These are phyloP conservation scores for Hura crepitans DNA, from an alignment of 441 rosid genomes.

Conservation along the genomic window DNA sequence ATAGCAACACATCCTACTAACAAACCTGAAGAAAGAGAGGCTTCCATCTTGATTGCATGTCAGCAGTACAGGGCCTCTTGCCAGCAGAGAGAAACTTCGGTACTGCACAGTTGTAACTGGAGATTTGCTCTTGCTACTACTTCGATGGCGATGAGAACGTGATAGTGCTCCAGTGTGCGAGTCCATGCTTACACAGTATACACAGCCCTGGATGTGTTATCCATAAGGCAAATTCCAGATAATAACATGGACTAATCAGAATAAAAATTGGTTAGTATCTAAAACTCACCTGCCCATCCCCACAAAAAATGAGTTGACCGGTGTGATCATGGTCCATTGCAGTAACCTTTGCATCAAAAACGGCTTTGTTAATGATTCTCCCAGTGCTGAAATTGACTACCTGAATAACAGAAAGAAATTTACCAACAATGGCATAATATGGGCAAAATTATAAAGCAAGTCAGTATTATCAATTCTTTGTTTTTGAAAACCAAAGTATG, in stretches of 20 bases:
- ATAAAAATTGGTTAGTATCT: background rate
- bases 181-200: constrained; percentile 77
- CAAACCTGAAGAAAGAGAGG: constrained; percentile 86
- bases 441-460: background rate
- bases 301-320: constrained; percentile 89
- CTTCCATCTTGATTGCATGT: constrained; percentile 87
- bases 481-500: background rate
- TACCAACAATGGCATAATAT: constrained; percentile 16
- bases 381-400: constrained; percentile 97
- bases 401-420: constrained; percentile 40
- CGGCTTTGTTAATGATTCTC: constrained; percentile 55
- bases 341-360: constrained; percentile 59
- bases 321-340: constrained; percentile 98
- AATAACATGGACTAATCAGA: background rate
- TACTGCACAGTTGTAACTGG: constrained; percentile 84
- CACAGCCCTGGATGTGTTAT: constrained; percentile 55
- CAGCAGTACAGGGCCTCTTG: constrained; percentile 85
- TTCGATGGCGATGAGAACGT: constrained; percentile 71
- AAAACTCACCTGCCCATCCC: constrained; percentile 69
- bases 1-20: constrained; percentile 5
- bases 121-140: constrained; percentile 62
- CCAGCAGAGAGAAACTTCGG: constrained; percentile 87
- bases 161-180: constrained; percentile 75
- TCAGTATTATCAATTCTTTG: background rate
- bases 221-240: constrained; percentile 13